Base-by-base conservation (phyloP, 768 basidiomycete species). In the Tubosaeta sp. region DNA sequence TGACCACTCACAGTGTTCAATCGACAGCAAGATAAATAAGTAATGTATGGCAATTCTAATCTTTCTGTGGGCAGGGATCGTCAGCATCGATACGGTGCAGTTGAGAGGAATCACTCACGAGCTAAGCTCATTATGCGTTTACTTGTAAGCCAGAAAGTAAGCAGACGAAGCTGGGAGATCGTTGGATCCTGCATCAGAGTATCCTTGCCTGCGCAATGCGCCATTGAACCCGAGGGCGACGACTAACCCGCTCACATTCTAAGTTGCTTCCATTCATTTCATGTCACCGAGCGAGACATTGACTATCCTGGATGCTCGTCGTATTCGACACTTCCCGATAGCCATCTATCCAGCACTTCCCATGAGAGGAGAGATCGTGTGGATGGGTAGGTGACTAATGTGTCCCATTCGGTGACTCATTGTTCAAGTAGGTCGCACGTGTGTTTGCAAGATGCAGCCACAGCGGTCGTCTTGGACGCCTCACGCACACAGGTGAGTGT, bases 141-240 rank as follows among this genome's bases (percentile, higher is more conserved):
- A 88, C 67, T 86, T 86, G 72, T 86, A 90, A 5, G 86, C 80
- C 50, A 93, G 76, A 71, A 93, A 93, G 64, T 91, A 93, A 2
- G 91, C 87, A 1, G 91, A 91, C 19, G 93, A 75, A 14, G 91
- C 88, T 32, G 91, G 88, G 19, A 93, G 75, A 66, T 92, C 91
- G 63, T 91, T 91, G 6, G 84, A 79, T 14, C 87, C 85, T 43
- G 90, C 91, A 59, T 92, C 90, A 0, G 88, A 75, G 62, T 93
- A 93, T n/a, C 86, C 85, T 66, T 91, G 88, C 58, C 88, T 79
- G 43, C 91, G 76, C 3, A 88, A 86, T 35, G 22, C 22, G 22
- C 90, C 90, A 55, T 84, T 91, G 72, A 86, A 91, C 67, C 91
- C 92, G 60, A 93, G 76, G 27, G 88, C 91, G 37, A 92, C 73